Percentiles rank a stretch among this genome's conserved stretches.
phyloP scores from a whole-genome alignment of 2,329 filamentous ascomycete species.

The Monilinia fructicola region DNA sequence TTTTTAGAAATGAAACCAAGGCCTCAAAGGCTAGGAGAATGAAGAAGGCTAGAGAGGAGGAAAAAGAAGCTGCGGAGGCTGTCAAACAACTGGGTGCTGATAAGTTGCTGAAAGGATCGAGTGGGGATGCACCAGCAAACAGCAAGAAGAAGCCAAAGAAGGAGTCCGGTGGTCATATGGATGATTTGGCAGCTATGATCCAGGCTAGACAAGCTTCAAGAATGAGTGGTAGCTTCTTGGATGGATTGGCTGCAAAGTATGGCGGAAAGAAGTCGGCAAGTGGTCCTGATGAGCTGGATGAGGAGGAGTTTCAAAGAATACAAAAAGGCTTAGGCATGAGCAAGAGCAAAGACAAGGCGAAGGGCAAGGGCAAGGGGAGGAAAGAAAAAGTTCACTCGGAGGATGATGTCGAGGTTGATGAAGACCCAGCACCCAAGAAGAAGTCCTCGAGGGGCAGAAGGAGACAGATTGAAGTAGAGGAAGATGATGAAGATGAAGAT shows the following conservation, averaged over 20 bases:
- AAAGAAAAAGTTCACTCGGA: slow-evolving; percentile 19
- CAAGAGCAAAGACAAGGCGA: slow-evolving; percentile 6
- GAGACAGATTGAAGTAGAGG: slow-evolving; percentile 7
- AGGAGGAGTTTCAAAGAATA: slow-evolving; percentile 55
- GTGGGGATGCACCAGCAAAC: slow-evolving; percentile 42
- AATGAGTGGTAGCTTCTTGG: slow-evolving; percentile 63
- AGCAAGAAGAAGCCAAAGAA: slow-evolving; percentile 48
- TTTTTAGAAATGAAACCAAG: slow-evolving; percentile 73
- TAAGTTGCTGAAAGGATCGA: slow-evolving; percentile 55
- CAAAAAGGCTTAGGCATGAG: neutral
- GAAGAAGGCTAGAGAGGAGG: slow-evolving; percentile 59
- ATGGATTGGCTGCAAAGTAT: slow-evolving; percentile 73
- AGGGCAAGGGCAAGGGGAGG: slow-evolving; percentile 48
- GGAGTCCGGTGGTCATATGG: slow-evolving; percentile 45
- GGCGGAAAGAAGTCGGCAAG: slow-evolving; percentile 53
- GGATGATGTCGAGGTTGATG: slow-evolving; percentile 20
- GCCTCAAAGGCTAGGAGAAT: slow-evolving; percentile 59
- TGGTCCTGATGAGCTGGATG: slow-evolving; percentile 60
- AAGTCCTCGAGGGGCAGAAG: slow-evolving; percentile 11
- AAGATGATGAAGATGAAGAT: slow-evolving; percentile 13
- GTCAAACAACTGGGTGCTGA: slow-evolving; percentile 74
- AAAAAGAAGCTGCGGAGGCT: slow-evolving; percentile 71
- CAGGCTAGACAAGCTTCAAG: slow-evolving; percentile 66
- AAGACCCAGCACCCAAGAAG: slow-evolving; percentile 7
- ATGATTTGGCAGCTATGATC: slow-evolving; percentile 71